Evolutionary conservation across 179 eudicot genomes (phyloP).

Genomic region (Silene noctiflora): DNA sequence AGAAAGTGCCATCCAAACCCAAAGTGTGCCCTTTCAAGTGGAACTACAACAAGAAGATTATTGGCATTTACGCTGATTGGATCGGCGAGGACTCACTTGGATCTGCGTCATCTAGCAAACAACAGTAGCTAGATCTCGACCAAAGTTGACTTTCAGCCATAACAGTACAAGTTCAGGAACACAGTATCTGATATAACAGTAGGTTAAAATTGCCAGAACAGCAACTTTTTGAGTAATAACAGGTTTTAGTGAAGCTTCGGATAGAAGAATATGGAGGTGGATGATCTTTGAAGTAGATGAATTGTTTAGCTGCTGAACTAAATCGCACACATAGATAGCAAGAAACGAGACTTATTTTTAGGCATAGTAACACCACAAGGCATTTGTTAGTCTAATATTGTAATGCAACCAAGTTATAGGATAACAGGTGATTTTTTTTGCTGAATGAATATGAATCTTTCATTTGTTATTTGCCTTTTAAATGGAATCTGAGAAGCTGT

Average conservation of each 20-base stretch:
- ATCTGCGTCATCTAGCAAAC: constrained; percentile 7
- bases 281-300: constrained; percentile 17
- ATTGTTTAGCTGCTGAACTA: constrained; percentile 14
- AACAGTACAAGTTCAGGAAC: constrained; percentile 7
- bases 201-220: constrained; percentile 9
- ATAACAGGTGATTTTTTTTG: background rate
- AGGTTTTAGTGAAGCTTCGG: constrained; percentile 14
- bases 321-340: background rate
- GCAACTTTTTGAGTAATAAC: constrained; percentile 4
- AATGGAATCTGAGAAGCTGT: background rate
- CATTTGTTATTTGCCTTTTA: background rate
- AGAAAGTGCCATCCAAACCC: background rate
- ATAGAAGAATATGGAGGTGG: constrained; percentile 4
- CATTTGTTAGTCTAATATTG: constrained; percentile 8
- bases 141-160: background rate
- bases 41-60: constrained; percentile 12
- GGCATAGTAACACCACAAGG: background rate
- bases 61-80: constrained; percentile 35
- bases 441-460: background rate
- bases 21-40: constrained; percentile 12
- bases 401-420: background rate
- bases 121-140: background rate
- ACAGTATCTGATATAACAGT: constrained; percentile 1
- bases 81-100: constrained; percentile 17
- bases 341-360: background rate